Percentiles rank a stretch among this genome's conserved stretches.
Evolutionary conservation across 768 basidiomycete species (phyloP).

Genomic region (Wakefieldia striispora): DNA sequence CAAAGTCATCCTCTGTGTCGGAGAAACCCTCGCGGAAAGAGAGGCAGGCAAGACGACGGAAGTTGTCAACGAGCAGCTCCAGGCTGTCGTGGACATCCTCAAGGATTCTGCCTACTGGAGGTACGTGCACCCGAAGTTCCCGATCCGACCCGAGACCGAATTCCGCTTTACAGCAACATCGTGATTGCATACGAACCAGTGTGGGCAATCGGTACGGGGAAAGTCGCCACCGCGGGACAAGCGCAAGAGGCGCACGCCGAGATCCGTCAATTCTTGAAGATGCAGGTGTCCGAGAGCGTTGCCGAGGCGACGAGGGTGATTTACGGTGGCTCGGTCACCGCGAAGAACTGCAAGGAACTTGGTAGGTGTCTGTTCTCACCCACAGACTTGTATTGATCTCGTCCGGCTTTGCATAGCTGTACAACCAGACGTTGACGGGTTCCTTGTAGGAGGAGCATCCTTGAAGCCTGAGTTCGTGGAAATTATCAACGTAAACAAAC

Average conservation of each 20-base stretch:
- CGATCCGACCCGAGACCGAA: neutral
- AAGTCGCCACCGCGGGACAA: conserved; percentile 87
- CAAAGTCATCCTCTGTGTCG: conserved; percentile 92
- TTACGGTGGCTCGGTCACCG: conserved; percentile 94
- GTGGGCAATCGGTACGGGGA: conserved; percentile 99
- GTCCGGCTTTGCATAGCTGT: conserved; percentile 42
- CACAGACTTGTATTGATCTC: neutral
- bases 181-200: conserved; percentile 97
- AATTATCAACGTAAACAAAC: conserved; percentile 73
- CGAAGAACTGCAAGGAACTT: conserved; percentile 84
- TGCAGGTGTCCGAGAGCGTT: conserved; percentile 62
- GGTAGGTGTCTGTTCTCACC: conserved; percentile 46
- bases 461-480: conserved; percentile 96
- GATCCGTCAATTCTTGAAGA: conserved; percentile 72
- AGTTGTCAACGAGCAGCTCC: conserved; percentile 81
- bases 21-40: conserved; percentile 88
- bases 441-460: conserved; percentile 97
- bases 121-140: conserved; percentile 41
- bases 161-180: conserved; percentile 55
- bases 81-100: conserved; percentile 64
- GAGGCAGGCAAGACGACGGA: conserved; percentile 73
- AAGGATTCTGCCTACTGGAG: conserved; percentile 69
- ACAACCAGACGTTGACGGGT: conserved; percentile 89
- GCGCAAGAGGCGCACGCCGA: conserved; percentile 90
- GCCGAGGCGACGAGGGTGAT: conserved; percentile 81